Evolutionary conservation across 176 grass and related monocot genomes (phyloP), one percentile per base, ranked within the genome.

Genomic region (Alloteropsis semialata): DNA sequence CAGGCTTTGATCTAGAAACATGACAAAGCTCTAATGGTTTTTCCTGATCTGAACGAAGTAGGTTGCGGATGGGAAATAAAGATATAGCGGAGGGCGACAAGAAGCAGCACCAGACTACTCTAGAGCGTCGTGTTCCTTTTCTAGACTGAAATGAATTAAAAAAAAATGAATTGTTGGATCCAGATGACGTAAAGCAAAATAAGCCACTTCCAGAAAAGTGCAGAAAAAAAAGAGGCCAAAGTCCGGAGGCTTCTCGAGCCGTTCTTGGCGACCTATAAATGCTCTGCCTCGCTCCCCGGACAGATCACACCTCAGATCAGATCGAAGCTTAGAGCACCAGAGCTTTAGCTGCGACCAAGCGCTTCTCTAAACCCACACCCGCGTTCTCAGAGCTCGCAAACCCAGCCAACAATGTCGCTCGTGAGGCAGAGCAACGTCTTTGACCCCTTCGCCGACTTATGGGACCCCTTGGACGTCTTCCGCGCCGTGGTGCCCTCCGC

Each of bases 391-490:
- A 7, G 8, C 37, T 27, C 24, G 21, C 39, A 41, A 14, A 30
- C 24, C 22, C 15, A 30, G 15, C n/a, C 38, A 5, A 53, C 24
- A 69, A 90, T 90, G 88, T 84, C 84, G 74, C 37, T 87, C 0
- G 76, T 87, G 49, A 76, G 76, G 62, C 71, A 73, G 21, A 8
- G 87, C 69, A 92, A 64, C 86, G 22, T 89, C 17, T 92, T 89
- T 51, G 84, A 92, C 76, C 90, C 84, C 18, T 92, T 92, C 69
- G 64, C 80, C 10, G 80, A 92, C 60, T 5, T 90, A 32, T 87
- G 69, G 69, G 91, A 92, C 34, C 91, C 91, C 0, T 78, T 89
- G 44, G 83, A 84, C 48, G 55, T 89, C 14, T 77, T 79, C 64
- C 75, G 62, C 79, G 84, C 80, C 44, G 1, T 92, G 10, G 25